Conservation (phyloP, 2,329 filamentous ascomycete species). For the Monilinia laxa region DNA sequence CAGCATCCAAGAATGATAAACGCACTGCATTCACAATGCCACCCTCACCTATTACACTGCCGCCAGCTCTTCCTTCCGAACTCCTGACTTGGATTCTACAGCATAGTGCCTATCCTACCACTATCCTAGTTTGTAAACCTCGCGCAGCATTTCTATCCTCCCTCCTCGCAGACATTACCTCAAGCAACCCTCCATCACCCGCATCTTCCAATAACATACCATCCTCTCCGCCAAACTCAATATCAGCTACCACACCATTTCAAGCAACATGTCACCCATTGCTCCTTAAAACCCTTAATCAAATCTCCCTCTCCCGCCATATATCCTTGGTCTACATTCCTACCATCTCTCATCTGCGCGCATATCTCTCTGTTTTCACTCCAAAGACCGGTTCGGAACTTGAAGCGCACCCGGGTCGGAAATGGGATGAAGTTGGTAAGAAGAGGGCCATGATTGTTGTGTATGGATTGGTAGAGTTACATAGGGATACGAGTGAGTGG, state of each 20-base stretch:
- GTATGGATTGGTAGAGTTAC: constrained; percentile 64
- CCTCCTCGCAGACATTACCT: constrained; percentile 50
- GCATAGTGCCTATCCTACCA: constrained; percentile 56
- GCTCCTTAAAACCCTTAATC: constrained; percentile 63
- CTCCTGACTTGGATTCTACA: constrained; percentile 65
- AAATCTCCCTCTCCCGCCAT: constrained; percentile 66
- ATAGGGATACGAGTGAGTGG: constrained; percentile 69
- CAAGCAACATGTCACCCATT: constrained; percentile 44
- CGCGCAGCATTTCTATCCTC: constrained; percentile 63
- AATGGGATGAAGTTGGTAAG: constrained; percentile 23
- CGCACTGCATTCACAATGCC: constrained; percentile 26
- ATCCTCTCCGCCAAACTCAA: constrained; percentile 1
- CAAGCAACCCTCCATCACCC: constrained; percentile 21
- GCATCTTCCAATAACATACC: constrained; percentile 19
- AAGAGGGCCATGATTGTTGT: constrained; percentile 50
- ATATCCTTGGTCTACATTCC: constrained; percentile 72
- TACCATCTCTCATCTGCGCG: constrained; percentile 73
- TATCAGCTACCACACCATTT: not conserved
- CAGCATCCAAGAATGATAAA: not conserved
- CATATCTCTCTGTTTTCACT: constrained; percentile 60
- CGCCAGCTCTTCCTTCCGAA: constrained; percentile 56
- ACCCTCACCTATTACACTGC: constrained; percentile 47
- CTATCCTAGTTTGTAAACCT: constrained; percentile 68
- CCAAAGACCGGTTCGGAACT: constrained; percentile 20
- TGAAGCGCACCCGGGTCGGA: constrained; percentile 6